Conservation (phyloP, 495 filamentous ascomycete genomes). For the Hypoxylon trugodes region DNA sequence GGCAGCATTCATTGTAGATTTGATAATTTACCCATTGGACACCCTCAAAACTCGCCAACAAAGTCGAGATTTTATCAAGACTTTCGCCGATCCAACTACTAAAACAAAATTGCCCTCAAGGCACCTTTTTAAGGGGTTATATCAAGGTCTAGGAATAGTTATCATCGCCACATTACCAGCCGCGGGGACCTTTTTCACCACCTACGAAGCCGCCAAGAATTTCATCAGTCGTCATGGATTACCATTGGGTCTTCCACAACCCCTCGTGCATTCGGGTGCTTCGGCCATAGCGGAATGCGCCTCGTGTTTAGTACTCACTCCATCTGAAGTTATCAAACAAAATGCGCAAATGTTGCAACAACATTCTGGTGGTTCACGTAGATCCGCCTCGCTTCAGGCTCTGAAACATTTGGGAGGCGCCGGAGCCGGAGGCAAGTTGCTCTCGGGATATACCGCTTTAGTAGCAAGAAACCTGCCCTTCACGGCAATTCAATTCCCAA, state of each 20-base stretch:
- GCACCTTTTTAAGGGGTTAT: conserved; percentile 75
- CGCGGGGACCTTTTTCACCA: conserved; percentile 88
- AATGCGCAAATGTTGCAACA: conserved; percentile 78
- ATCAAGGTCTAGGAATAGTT: conserved; percentile 89
- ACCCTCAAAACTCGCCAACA: conserved; percentile 89
- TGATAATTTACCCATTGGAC: conserved; percentile 84
- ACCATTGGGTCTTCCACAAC: conserved; percentile 61
- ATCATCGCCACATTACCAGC: conserved; percentile 88
- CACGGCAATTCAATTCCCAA: conserved; percentile 86
- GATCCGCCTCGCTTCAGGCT: conserved; percentile 55
- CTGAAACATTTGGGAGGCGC: conserved; percentile 49
- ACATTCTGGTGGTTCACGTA: conserved; percentile 16
- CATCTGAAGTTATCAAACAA: conserved; percentile 91
- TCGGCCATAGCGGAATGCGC: conserved; percentile 80
- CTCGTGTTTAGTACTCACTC: conserved; percentile 85
- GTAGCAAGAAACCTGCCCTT: conserved; percentile 84
- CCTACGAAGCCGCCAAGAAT: conserved; percentile 79
- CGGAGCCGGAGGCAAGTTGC: conserved; percentile 57
- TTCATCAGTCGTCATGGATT: conserved; percentile 47
- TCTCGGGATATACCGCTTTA: conserved; percentile 81
- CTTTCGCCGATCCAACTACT: conserved; percentile 65
- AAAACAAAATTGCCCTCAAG: conserved; percentile 57
- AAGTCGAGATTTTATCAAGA: conserved; percentile 69
- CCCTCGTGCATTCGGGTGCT: conserved; percentile 72
- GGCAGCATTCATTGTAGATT: conserved; percentile 81